Percentiles rank a stretch among this genome's conserved stretches.
phyloP scores from a whole-genome alignment of 1,284 basidiomycete genomes.

The Trichosporon ovoides region DNA sequence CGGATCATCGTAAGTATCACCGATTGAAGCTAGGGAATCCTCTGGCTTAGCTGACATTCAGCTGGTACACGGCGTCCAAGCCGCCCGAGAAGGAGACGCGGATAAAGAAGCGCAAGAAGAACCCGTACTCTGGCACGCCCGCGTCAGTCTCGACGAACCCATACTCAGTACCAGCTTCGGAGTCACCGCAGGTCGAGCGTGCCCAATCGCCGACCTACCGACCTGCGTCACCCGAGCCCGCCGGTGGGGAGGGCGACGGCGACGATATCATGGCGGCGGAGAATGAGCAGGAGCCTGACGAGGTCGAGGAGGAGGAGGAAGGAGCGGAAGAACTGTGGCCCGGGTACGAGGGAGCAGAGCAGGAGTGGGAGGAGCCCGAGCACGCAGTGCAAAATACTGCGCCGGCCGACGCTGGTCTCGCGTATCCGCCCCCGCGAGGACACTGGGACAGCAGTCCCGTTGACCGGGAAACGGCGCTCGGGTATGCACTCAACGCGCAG shows the following conservation, averaged over 20 bases:
- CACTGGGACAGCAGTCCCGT: conserved; percentile 15
- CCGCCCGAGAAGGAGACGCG: conserved; percentile 8
- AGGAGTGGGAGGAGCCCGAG: neutral
- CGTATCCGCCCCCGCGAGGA: conserved; percentile 19
- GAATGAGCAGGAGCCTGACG: neutral
- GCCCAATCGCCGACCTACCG: conserved; percentile 12
- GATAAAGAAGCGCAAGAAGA: conserved; percentile 1
- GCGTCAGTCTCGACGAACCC: neutral
- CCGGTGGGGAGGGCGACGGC: neutral
- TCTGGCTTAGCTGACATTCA: conserved; percentile 6
- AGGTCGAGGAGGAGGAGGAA: conserved; percentile 2
- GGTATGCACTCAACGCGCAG: conserved; percentile 43
- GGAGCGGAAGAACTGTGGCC: conserved; percentile 7
- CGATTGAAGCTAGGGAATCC: neutral
- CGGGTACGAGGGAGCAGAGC: neutral
- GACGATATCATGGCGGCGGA: conserved; percentile 2
- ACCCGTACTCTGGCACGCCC: conserved; percentile 4
- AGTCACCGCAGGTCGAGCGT: neutral
- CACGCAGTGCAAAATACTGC: neutral
- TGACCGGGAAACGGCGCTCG: conserved; percentile 31
- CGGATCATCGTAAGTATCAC: conserved; percentile 33
- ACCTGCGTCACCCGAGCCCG: conserved; percentile 14
- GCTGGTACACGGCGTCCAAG: conserved; percentile 20
- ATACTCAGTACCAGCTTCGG: neutral
- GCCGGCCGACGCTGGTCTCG: conserved; percentile 3